Evolutionary conservation across 2,329 filamentous ascomycete species (phyloP), one percentile per base, ranked within the genome.

Genomic region (Diaporthe ilicicola): DNA sequence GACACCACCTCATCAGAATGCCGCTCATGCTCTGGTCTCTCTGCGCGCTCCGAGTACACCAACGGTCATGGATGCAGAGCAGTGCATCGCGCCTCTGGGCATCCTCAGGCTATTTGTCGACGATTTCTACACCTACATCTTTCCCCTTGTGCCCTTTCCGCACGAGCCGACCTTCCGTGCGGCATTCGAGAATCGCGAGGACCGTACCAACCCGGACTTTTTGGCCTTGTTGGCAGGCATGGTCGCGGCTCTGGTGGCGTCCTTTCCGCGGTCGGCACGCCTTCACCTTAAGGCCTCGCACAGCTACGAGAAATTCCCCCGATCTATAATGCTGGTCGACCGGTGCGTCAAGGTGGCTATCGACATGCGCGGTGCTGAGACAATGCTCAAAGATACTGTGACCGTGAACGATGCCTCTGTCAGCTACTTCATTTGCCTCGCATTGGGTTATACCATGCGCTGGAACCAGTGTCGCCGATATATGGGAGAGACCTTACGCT

Each of bases 91-190:
- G 50, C 91, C 92, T 0, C 85, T 91, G 79, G 87, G 89, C 9
- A 89, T 91, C 13, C 82, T 95, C 66, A 87, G 92, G 76, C 85
- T 91, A 2, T 84, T 94, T 19, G 88, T 95, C 70, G 91, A 94
- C 78, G 93, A 95, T 82, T 95, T 93, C 85, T 95, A 94, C 81
- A 94, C 91, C 22, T 94, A 94, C 78, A 91, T 94, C 67, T 92
- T 94, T 75, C 93, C 93, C 1, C 85, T 95, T 10, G 89, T 89
- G 70, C 93, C 93, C 0, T 94, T 95, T 70, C 93, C 93, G 0
- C 93, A 95, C 79, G 92, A 94, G 77, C 92, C 92, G 0, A 92
- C 91, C 4, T 94, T 95, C 78, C 88, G 92, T 27, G 87, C 90
- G 73, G 90, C 90, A 1, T 93, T 94, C 79, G 85, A 86, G 9